These are phyloP conservation scores for Coniosporium apollinis DNA, from an alignment of 495 filamentous ascomycete genomes.

Conservation along the genomic window DNA sequence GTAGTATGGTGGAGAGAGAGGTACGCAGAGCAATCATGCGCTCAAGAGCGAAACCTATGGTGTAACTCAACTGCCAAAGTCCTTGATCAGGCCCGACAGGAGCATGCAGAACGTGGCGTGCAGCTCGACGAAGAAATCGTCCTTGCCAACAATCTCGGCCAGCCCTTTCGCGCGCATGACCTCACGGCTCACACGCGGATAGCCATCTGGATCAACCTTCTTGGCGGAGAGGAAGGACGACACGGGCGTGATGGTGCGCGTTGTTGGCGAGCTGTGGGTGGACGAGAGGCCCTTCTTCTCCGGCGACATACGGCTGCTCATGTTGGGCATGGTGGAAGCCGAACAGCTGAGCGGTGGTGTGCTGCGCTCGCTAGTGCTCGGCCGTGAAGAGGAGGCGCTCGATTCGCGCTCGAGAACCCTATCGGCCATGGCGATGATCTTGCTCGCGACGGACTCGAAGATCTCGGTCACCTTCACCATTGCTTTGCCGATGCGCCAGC, in stretches of 20 bases:
- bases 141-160: slow-evolving; percentile 70
- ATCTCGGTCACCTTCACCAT: slow-evolving; percentile 56
- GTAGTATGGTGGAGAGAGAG: too few relatives aligned
- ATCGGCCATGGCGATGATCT: slow-evolving; percentile 52
- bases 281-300: neutral
- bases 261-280: slow-evolving; percentile 1
- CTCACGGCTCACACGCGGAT: slow-evolving; percentile 23
- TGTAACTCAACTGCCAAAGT: slow-evolving; percentile 11
- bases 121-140: slow-evolving; percentile 76
- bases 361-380: slow-evolving; percentile 6
- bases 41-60: neutral
- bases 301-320: neutral
- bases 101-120: slow-evolving; percentile 47
- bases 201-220: slow-evolving; percentile 40
- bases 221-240: slow-evolving; percentile 49
- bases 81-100: slow-evolving; percentile 14
- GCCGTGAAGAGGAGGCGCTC: slow-evolving; percentile 4
- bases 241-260: slow-evolving; percentile 34
- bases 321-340: too few relatives aligned
- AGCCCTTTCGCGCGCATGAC: slow-evolving; percentile 56
- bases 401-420: slow-evolving; percentile 17
- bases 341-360: slow-evolving; percentile 11
- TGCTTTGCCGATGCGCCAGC: slow-evolving; percentile 55
- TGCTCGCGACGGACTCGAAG: slow-evolving; percentile 60
- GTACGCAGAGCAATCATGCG: neutral